Evolutionary conservation across 2,329 filamentous ascomycete genomes (phyloP).

Genomic region (Colletotrichum tanaceti): DNA sequence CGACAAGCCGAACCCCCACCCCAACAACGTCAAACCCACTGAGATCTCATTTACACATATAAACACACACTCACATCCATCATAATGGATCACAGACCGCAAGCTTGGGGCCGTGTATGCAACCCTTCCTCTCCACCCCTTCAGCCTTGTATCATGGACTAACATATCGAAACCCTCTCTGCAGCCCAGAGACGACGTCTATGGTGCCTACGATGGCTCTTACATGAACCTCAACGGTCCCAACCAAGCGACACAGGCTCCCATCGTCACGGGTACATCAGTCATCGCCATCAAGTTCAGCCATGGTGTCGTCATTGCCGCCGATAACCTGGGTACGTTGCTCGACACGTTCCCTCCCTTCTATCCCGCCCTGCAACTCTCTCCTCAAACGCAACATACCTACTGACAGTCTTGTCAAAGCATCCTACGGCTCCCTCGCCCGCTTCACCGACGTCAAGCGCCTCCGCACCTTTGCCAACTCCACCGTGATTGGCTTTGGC

Average conservation of each 20-base stretch:
- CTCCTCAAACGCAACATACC: not conserved
- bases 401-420: slow-evolving; percentile 58
- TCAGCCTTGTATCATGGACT: slow-evolving; percentile 37
- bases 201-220: slow-evolving; percentile 90
- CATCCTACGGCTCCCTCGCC: slow-evolving; percentile 96
- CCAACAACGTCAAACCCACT: slow-evolving; percentile 7
- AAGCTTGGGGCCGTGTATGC: slow-evolving; percentile 79
- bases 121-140: slow-evolving; percentile 40
- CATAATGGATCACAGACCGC: slow-evolving; percentile 77
- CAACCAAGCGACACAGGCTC: slow-evolving; percentile 88
- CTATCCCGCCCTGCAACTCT: not conserved
- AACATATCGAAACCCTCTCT: slow-evolving; percentile 35
- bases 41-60: not conserved
- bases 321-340: slow-evolving; percentile 88
- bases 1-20: slow-evolving; percentile 27
- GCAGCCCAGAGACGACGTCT: slow-evolving; percentile 96
- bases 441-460: slow-evolving; percentile 98
- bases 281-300: slow-evolving; percentile 96
- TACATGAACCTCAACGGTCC: slow-evolving; percentile 80
- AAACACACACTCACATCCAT: slow-evolving; percentile 35
- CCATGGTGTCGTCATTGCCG: slow-evolving; percentile 94
- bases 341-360: slow-evolving; percentile 12
- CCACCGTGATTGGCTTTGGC: slow-evolving; percentile 90
- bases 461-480: slow-evolving; percentile 86
- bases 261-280: slow-evolving; percentile 95